Evolutionary conservation across 2,329 filamentous ascomycete genomes (phyloP), one percentile per base, ranked within the genome.

Genomic region (Claviceps sp.): DNA sequence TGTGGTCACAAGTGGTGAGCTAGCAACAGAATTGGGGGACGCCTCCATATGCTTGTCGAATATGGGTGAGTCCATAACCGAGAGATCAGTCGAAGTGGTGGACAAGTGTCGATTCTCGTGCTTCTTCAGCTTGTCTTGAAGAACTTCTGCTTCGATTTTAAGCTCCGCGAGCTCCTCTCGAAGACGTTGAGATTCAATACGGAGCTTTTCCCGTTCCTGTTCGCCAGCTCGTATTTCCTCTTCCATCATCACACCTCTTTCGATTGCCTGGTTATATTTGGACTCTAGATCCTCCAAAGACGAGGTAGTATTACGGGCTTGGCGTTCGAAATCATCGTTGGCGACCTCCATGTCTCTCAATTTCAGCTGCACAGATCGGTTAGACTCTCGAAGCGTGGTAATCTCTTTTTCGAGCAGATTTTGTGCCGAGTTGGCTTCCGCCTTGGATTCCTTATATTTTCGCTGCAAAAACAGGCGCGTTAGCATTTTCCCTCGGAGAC

Each of bases 321-420:
- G 91, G 58, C 89, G 84, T 73, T 98, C 93, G 65, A 91, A 96
- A 68, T 98, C 93, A 74, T 98, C 93, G 71, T 97, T 98, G 65
- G 87, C 89, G 52, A 98, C 93, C 70, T 98, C 93, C 60, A 91
- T 95, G 67, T 98, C 93, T 59, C 93, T 84, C 53, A 98, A 73
- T 68, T 80, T 87, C 56, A 95, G 74, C 62, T 93, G 86, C 55
- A 96, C 70, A 3, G 84, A 83, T 58, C 93, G 78, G 67, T 89
- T 94, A 48, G 82, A 68, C 58, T 98, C 90, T 63, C 93, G 85
- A 61, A 98, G 76, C 8, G 80, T 85, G 6, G 93, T 98, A 61
- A 98, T 90, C 68, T 98, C 93, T 70, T 96, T 97, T 69, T 98
- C 90, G 50, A 98, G 77, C 4, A 76, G 74, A 63, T 85, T 90